Evolutionary conservation across 1,284 basidiomycete species (phyloP), one percentile per base, ranked within the genome.

Genomic region (Ustilago trichophora): DNA sequence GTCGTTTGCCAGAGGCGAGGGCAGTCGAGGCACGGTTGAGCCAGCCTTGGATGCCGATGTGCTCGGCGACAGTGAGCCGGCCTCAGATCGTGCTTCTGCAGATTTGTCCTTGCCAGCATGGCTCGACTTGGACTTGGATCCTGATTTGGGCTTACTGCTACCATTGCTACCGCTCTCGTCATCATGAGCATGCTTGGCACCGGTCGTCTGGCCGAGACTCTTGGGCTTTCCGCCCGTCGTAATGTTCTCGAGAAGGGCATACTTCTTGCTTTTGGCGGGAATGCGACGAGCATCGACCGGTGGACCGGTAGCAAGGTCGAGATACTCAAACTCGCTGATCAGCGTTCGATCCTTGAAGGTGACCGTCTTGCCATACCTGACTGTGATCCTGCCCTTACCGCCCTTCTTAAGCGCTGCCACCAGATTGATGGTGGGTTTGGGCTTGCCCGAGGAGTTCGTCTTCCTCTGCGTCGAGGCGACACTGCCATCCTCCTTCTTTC

Each of bases 331-430:
- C 13, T 78, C 75, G 37, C 81, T 77, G 21, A 85, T 78, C 9
- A 85, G 66, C 9, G 64, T 75, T 12, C 83, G 78, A 62, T 85
- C 84, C 62, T 84, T 84, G 82, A 84, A 85, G 7, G 83, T 77
- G 22, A 84, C 78, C 0, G 80, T 72, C 50, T 82, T 82, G 27
- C 83, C 83, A 55, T 83, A 84, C 12, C 80, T 68, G 58, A 82
- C 75, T 3, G 84, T 84, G 15, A 83, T 80, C 35, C 82, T 75
- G 6, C 84, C 84, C 35, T 84, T 82, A 19, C 80, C 80, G 16
- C 84, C 84, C 56, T 84, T 83, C 58, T 82, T 83, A 50, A 85
- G 74, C 11, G 84, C 84, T 8, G 76, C 55, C 19, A 77, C 77
- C 18, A 84, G 37, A 73, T 81, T 73, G 54, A 78, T 60, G 25